Conservation (phyloP, 2,329 filamentous ascomycete genomes). For the Botrytis medusae region DNA sequence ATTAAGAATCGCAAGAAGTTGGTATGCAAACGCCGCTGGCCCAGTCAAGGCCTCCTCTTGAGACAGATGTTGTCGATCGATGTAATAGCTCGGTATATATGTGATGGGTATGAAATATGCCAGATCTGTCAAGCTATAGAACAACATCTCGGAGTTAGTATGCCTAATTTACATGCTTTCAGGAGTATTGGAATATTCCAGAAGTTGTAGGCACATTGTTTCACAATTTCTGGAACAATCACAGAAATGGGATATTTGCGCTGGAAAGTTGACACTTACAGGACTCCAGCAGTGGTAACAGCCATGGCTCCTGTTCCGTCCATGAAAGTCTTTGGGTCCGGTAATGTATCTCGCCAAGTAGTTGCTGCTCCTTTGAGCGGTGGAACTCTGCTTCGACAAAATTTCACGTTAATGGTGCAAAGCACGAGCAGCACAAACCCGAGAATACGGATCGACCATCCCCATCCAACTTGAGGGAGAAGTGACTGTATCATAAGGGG, state of each 20-base stretch:
- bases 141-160: background rate
- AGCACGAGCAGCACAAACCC: slow-evolving; percentile 33
- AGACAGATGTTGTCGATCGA: background rate
- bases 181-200: background rate
- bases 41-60: slow-evolving; percentile 1
- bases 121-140: slow-evolving; percentile 60
- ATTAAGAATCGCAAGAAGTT: slow-evolving; percentile 83
- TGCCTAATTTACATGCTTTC: background rate
- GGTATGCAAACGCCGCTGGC: slow-evolving; percentile 61
- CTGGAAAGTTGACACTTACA: slow-evolving; percentile 38
- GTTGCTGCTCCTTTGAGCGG: background rate
- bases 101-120: slow-evolving; percentile 77
- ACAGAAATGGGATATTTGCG: background rate
- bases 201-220: background rate
- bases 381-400: slow-evolving; percentile 56
- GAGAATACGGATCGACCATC: slow-evolving; percentile 34
- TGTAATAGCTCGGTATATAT: slow-evolving; percentile 57
- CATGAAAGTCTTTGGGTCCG: slow-evolving; percentile 50
- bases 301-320: slow-evolving; percentile 63
- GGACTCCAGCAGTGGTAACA: slow-evolving; percentile 65
- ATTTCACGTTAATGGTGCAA: slow-evolving; percentile 30
- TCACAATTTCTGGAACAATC: background rate
- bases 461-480: slow-evolving; percentile 34
- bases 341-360: slow-evolving; percentile 52
- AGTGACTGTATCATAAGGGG: slow-evolving; percentile 46